phyloP scores from a whole-genome alignment of 129 eudicot species.

The Sambucus nigra region DNA sequence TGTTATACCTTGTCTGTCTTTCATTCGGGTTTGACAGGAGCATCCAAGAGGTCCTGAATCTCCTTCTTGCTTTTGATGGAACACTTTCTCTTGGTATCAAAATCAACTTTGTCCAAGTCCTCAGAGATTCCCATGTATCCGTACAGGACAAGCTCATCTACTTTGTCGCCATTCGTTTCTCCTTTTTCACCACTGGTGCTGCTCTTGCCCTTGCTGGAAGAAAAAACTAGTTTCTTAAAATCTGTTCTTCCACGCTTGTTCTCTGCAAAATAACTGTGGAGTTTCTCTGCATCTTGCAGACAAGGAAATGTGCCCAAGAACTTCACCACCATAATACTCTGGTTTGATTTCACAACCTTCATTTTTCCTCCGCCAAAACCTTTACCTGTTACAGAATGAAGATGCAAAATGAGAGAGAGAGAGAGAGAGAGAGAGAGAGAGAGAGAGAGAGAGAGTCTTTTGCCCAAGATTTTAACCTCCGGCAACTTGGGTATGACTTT shows the following conservation, averaged over 20 bases:
- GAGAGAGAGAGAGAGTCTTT: neutral
- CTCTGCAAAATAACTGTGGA: slow-evolving; percentile 39
- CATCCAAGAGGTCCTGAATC: slow-evolving; percentile 49
- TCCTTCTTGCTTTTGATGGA: slow-evolving; percentile 60
- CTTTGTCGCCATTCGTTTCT: slow-evolving; percentile 18
- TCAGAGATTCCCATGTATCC: slow-evolving; percentile 69
- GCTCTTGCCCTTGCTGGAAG: slow-evolving; percentile 19
- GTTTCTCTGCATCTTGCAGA: slow-evolving; percentile 55
- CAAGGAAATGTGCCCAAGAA: slow-evolving; percentile 58
- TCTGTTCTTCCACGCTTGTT: slow-evolving; percentile 53
- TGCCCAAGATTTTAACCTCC: no score
- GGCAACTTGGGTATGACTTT: no score
- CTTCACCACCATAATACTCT: slow-evolving; percentile 41
- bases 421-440: neutral
- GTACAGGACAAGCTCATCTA: slow-evolving; percentile 31
- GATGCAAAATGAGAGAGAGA: neutral
- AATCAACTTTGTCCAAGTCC: slow-evolving; percentile 61
- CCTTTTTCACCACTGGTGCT: no score
- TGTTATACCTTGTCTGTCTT: neutral
- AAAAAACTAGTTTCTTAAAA: slow-evolving; percentile 14
- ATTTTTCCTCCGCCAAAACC: slow-evolving; percentile 50
- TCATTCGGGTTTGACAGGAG: slow-evolving; percentile 40
- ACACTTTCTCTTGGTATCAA: slow-evolving; percentile 44
- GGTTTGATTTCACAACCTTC: slow-evolving; percentile 34
- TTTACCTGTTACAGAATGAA: slow-evolving; percentile 23